Conservation (phyloP, 805 yeast species). For the Tetrapisispora taiwanensis region DNA sequence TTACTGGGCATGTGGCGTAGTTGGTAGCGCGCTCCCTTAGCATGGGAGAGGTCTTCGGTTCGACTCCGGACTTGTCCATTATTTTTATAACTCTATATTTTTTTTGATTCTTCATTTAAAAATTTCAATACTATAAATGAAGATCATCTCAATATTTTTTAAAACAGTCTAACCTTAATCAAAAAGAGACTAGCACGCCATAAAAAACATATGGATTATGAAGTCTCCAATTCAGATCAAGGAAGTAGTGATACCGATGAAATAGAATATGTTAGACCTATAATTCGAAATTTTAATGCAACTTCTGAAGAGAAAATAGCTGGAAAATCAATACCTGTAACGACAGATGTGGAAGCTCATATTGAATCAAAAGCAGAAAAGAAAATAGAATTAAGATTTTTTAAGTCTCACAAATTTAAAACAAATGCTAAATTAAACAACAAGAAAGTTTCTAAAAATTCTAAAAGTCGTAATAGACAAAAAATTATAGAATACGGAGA, state of each 20-base stretch:
- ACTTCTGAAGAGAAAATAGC: background rate
- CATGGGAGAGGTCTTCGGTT: constrained; percentile 69
- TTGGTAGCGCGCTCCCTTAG: constrained; percentile 70
- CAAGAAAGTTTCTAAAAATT: background rate
- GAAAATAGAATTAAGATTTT: background rate
- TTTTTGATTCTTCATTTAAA: too few species aligned
- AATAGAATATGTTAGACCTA: background rate
- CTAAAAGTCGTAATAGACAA: too few species aligned
- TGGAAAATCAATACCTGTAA: background rate
- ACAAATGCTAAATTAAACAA: too few species aligned
- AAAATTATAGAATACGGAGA: constrained; percentile 14
- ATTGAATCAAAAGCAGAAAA: background rate
- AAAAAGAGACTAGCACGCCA: too few species aligned
- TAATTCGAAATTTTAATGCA: background rate
- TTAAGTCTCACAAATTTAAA: background rate
- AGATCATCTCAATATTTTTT: too few species aligned
- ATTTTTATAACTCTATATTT: constrained; percentile 12
- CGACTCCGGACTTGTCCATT: constrained; percentile 64
- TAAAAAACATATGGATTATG: background rate
- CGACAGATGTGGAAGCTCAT: background rate
- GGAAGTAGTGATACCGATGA: background rate
- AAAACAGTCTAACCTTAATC: too few species aligned
- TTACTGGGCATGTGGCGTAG: constrained; percentile 61
- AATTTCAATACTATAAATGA: too few species aligned
- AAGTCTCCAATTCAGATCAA: background rate